Evolutionary conservation across 2,329 filamentous ascomycete species (phyloP).

Genomic region (Teratosphaeria gauchensis): DNA sequence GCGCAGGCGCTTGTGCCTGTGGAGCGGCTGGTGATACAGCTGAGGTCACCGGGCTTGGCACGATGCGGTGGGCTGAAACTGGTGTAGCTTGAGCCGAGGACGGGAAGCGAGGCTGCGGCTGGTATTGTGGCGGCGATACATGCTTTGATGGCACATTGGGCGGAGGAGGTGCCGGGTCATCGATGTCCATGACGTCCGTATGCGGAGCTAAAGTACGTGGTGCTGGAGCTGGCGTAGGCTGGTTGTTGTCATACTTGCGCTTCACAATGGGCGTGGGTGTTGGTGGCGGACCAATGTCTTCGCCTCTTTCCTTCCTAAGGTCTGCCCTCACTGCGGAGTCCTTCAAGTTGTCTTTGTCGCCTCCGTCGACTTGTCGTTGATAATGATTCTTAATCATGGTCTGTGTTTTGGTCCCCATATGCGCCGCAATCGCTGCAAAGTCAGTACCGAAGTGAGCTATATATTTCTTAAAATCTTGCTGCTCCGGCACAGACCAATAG

Average conservation of each 20-base stretch:
- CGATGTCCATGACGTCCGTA: constrained; percentile 30
- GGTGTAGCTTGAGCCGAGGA: constrained; percentile 24
- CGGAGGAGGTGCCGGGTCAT: constrained; percentile 25
- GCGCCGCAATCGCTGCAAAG: constrained; percentile 62
- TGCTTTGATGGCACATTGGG: constrained; percentile 23
- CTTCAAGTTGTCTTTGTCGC: constrained; percentile 32
- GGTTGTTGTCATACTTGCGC: constrained; percentile 35
- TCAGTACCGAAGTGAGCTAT: constrained; percentile 70
- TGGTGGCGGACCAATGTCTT: constrained; percentile 39
- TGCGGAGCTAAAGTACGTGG: constrained; percentile 37
- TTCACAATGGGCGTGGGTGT: constrained; percentile 40
- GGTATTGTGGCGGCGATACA: constrained; percentile 28
- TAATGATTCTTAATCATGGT: constrained; percentile 65
- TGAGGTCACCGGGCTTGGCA: constrained; percentile 18
- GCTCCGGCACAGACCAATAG: constrained; percentile 80
- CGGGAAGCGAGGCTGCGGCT: constrained; percentile 21
- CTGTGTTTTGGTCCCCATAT: constrained; percentile 76
- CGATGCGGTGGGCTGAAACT: constrained; percentile 17
- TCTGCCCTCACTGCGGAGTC: constrained; percentile 34
- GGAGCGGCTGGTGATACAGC: constrained; percentile 13
- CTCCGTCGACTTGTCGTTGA: constrained; percentile 35
- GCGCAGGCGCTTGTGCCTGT: constrained; percentile 13
- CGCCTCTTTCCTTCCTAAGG: constrained; percentile 31
- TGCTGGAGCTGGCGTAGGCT: constrained; percentile 24
- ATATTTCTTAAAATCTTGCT: constrained; percentile 64